These are phyloP conservation scores for Talaromyces pinophilus DNA, from an alignment of 2,329 filamentous ascomycete genomes.

Conservation along the genomic window DNA sequence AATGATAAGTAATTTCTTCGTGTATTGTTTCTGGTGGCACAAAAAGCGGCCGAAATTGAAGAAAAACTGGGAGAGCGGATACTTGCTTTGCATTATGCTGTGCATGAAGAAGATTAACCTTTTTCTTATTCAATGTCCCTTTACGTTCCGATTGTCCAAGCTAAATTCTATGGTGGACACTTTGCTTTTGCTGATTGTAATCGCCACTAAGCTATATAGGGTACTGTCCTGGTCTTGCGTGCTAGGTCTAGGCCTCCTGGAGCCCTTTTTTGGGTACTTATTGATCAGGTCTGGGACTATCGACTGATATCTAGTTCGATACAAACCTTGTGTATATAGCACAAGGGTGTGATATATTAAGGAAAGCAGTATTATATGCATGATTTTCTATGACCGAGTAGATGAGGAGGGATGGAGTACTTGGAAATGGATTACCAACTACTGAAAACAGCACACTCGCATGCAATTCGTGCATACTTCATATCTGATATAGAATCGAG, in stretches of 20 bases:
- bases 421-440: not conserved
- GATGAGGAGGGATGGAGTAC: not conserved
- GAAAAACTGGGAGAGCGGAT: conserved; percentile 1
- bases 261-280: not conserved
- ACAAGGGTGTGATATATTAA: not conserved
- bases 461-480: not conserved
- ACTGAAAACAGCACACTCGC: not conserved
- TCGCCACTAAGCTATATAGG: not conserved
- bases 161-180: not conserved
- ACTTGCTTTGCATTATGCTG: conserved; percentile 1
- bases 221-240: not conserved
- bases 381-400: not conserved
- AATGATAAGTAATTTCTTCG: not conserved
- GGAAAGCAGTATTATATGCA: not conserved
- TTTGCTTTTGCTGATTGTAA: not conserved
- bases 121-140: conserved; percentile 3
- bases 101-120: not conserved
- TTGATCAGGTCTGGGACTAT: not conserved
- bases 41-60: not conserved
- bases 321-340: not conserved
- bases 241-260: not conserved
- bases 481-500: not conserved
- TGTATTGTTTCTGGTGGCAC: not conserved
- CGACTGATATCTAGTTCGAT: not conserved
- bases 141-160: not conserved